Base-by-base conservation (phyloP, 208 protist species). In the Sergeia podlipaevii region DNA sequence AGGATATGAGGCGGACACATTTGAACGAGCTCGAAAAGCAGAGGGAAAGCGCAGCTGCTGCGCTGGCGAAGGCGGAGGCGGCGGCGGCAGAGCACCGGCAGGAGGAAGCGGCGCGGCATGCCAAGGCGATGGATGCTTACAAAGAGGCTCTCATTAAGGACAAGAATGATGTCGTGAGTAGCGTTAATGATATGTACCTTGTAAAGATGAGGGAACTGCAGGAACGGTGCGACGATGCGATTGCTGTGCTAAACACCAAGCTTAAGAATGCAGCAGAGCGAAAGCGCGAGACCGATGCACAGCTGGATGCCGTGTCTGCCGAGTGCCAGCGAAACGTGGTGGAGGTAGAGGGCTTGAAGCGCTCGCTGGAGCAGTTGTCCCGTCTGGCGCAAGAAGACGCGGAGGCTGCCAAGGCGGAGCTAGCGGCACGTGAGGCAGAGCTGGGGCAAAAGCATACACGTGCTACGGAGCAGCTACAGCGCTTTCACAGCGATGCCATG, bases 381-480 rank as follows among this genome's bases (percentile, higher is more conserved):
- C n/a, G 15, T 26, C 47, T 62, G 7, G 51, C 41, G 5, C 3
- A 46, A 6, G 20, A 50, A 5, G 18, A 44, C 24, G 29, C 68
- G 17, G 37, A 54, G 36, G 36, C 70, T 2, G 11, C 54, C 7
- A 45, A 43, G 8, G 38, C 49, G 6, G 68, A 85, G 49, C 33
- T 82, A 0, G 57, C 66, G 10, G 51, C 57, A 11, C 13, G 57
- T 3, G 20, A 26, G 17, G 43, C 44, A 17, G 69, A 81, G 32
- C 21, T 80, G 26, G 28, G 13, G 18, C 23, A 34, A 18, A 71
- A 87, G 47, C 59, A 49, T 20, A 41, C 52, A n/a, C 52, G 37
- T 18, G 50, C 64, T 13, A 53, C 30, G 5, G 57, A 33, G 3
- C 65, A 62, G 2, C 24, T 74, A 3, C 39, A 57, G 3, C 30